These are phyloP conservation scores for Penicillium sp. DNA, from an alignment of 2,329 filamentous ascomycete genomes.

Conservation along the genomic window DNA sequence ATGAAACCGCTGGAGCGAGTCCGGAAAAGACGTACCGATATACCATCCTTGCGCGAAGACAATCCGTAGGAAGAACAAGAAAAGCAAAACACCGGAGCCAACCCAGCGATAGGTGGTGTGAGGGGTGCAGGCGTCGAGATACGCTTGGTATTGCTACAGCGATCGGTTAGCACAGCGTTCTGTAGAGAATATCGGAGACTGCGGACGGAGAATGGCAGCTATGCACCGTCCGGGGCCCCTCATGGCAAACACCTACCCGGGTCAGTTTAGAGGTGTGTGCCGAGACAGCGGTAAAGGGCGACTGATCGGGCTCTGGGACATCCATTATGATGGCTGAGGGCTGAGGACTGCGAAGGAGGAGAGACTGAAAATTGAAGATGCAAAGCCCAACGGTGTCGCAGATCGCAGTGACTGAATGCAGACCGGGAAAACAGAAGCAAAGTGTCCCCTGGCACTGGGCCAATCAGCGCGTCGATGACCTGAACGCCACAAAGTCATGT, in stretches of 20 bases:
- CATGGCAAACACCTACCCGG: conserved; percentile 33
- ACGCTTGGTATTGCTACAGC: conserved; percentile 80
- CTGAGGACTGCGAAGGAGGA: conserved; percentile 4
- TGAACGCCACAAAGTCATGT: conserved; percentile 17
- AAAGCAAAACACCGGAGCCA: conserved; percentile 68
- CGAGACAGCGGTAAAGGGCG: conserved; percentile 84
- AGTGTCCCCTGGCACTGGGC: conserved; percentile 29
- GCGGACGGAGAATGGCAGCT: conserved; percentile 1
- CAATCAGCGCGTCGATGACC: conserved; percentile 15
- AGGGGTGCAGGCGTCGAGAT: conserved; percentile 89
- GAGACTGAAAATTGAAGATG: conserved; percentile 11
- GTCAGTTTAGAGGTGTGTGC: conserved; percentile 62
- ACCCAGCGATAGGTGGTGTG: conserved; percentile 86
- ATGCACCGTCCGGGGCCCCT: conserved; percentile 11
- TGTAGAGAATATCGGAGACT: neutral
- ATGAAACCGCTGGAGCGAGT: neutral
- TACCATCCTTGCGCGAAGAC: conserved; percentile 96
- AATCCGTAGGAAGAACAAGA: conserved; percentile 84
- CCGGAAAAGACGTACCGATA: conserved; percentile 62
- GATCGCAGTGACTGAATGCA: conserved; percentile 20
- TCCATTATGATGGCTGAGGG: conserved; percentile 59
- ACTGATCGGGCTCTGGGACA: conserved; percentile 77
- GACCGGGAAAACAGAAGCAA: conserved; percentile 27
- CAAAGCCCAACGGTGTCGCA: conserved; percentile 12
- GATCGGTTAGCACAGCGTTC: conserved; percentile 7